Conservation (phyloP, 2,329 filamentous ascomycete genomes). For the Juglanconis sp. region DNA sequence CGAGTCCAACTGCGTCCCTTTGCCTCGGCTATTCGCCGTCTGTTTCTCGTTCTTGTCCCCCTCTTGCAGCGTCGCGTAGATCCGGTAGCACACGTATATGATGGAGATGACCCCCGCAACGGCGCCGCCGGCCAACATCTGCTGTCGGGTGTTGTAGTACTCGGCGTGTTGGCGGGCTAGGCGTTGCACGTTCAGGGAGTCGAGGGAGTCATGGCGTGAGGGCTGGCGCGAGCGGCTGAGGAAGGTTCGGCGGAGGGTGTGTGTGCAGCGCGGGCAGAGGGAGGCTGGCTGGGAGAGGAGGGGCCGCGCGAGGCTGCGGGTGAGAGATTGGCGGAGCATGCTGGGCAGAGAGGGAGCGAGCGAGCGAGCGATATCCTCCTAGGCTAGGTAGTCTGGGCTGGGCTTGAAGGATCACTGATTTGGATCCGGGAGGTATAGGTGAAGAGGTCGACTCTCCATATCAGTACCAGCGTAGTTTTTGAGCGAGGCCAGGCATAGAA, state of each 20-base stretch:
- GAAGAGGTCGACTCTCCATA: background rate
- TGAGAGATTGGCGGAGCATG: slow-evolving; percentile 29
- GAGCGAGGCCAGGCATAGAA: background rate
- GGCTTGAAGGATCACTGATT: background rate
- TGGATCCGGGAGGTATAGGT: background rate
- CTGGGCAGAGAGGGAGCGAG: background rate
- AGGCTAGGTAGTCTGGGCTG: background rate
- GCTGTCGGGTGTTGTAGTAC: slow-evolving; percentile 49
- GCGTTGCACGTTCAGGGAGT: slow-evolving; percentile 48
- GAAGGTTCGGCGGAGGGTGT: slow-evolving; percentile 32
- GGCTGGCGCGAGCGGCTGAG: slow-evolving; percentile 23
- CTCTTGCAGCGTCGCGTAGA: slow-evolving; percentile 38
- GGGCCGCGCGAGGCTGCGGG: slow-evolving; percentile 25
- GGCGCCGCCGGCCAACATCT: slow-evolving; percentile 50
- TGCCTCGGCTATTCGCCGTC: background rate
- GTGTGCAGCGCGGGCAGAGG: slow-evolving; percentile 13
- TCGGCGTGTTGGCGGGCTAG: slow-evolving; percentile 44
- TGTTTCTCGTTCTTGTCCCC: background rate
- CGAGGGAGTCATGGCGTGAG: slow-evolving; percentile 34
- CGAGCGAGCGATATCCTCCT: background rate
- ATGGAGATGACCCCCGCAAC: slow-evolving; percentile 48
- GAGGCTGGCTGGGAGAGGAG: background rate
- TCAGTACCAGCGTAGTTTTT: background rate
- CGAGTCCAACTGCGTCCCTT: slow-evolving; percentile 38
- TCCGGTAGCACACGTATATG: slow-evolving; percentile 50